Conservation (phyloP, 306 rosid genomes). For the Quercus glauca region DNA sequence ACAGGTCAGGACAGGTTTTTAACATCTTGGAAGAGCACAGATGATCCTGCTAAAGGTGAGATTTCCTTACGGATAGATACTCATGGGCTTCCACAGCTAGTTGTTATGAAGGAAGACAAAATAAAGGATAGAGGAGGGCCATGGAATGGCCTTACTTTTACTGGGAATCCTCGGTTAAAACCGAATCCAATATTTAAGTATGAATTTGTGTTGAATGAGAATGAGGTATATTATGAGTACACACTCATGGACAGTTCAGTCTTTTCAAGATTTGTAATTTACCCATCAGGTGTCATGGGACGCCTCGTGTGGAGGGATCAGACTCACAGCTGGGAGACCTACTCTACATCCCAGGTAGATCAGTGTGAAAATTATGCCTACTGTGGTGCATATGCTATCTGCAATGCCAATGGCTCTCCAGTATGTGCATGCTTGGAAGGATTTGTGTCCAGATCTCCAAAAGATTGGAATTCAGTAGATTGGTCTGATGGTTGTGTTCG, state of each 20-base stretch:
- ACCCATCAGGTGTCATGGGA: neutral
- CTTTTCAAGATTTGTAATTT: constrained; percentile 18
- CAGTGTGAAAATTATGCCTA: constrained; percentile 27
- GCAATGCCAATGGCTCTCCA: neutral
- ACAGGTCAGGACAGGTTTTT: constrained; percentile 13
- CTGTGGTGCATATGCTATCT: constrained; percentile 22
- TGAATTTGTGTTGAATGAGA: constrained; percentile 5
- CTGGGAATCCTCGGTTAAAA: constrained; percentile 1
- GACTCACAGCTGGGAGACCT: constrained; percentile 14
- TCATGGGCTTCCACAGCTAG: neutral
- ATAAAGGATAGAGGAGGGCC: constrained; percentile 1
- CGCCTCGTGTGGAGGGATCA: constrained; percentile 18
- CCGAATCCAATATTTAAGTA: neutral
- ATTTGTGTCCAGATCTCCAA: neutral
- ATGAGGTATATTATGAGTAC: constrained; percentile 16
- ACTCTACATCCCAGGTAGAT: neutral
- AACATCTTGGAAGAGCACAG: constrained; percentile 39
- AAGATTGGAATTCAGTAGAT: neutral
- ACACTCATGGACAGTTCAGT: neutral
- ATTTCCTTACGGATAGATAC: neutral
- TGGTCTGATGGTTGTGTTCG: constrained; percentile 25
- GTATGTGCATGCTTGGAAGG: constrained; percentile 27
- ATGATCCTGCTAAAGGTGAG: constrained; percentile 41
- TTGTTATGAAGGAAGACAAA: neutral
- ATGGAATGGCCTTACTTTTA: constrained; percentile 25